phyloP scores from a whole-genome alignment of 2,329 filamentous ascomycete genomes.

The Salinomyces thailandicus region DNA sequence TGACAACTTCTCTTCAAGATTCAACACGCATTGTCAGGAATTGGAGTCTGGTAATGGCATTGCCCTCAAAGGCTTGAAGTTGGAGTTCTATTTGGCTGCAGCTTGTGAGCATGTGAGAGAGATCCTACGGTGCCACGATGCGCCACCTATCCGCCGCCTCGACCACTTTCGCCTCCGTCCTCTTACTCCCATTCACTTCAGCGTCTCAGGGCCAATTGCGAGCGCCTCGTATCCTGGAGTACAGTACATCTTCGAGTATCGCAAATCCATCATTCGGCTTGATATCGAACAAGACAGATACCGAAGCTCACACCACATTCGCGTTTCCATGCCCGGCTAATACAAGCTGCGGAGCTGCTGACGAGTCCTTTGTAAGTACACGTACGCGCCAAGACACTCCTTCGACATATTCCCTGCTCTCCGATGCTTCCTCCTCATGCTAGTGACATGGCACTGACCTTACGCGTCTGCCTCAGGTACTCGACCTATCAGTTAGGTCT shows the following conservation, averaged over 20 bases:
- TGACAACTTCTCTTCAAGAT: no score
- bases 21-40: no score
- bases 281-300: no score
- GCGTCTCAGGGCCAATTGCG: constrained; percentile 6
- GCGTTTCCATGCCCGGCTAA: constrained; percentile 22
- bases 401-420: neutral
- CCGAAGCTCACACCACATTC: constrained; percentile 31
- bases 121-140: constrained; percentile 10
- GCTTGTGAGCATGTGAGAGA: constrained; percentile 2
- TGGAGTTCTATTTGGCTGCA: no score
- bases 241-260: constrained; percentile 10
- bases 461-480: constrained; percentile 23
- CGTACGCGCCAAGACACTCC: constrained; percentile 23
- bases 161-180: no score
- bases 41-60: no score
- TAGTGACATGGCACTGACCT: constrained; percentile 32
- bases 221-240: constrained; percentile 11
- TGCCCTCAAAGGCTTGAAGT: no score
- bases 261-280: neutral
- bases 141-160: constrained; percentile 20
- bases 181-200: constrained; percentile 2
- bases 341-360: constrained; percentile 20
- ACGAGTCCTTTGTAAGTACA: constrained; percentile 29
- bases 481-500: constrained; percentile 32
- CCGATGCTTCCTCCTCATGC: constrained; percentile 1